phyloP scores from a whole-genome alignment of 2,329 filamentous ascomycete species.

The Metarhizium rileyi region DNA sequence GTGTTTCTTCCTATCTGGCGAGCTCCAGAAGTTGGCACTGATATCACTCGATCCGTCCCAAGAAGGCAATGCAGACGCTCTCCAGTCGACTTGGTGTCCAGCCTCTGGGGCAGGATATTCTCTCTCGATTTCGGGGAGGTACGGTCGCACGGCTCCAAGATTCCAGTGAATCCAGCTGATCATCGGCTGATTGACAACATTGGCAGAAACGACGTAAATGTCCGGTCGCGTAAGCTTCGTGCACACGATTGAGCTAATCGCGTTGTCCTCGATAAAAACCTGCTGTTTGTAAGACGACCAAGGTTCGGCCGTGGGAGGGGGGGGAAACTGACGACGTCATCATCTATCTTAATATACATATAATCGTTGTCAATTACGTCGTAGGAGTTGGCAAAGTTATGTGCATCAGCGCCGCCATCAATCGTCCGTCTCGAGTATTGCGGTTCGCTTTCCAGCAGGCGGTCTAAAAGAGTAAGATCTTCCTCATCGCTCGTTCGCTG shows the following conservation, averaged over 20 bases:
- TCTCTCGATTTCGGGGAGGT: conserved; percentile 36
- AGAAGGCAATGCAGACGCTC: conserved; percentile 25
- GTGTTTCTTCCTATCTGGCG: conserved; percentile 30
- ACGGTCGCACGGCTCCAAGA: conserved; percentile 40
- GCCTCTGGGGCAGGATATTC: conserved; percentile 17
- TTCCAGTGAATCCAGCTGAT: conserved; percentile 45
- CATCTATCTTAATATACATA: conserved; percentile 29
- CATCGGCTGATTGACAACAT: conserved; percentile 46
- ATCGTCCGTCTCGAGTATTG: conserved; percentile 28
- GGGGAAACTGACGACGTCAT: conserved; percentile 25
- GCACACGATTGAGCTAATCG: conserved; percentile 42
- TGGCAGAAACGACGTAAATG: conserved; percentile 42
- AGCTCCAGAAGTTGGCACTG: conserved; percentile 20
- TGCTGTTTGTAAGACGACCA: conserved; percentile 7
- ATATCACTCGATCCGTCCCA: conserved; percentile 22
- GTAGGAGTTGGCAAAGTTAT: conserved; percentile 30
- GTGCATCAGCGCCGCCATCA: conserved; percentile 19
- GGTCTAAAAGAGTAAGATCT: conserved; percentile 28
- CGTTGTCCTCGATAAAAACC: conserved; percentile 28
- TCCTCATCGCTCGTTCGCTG: conserved; percentile 26
- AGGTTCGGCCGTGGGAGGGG: no score
- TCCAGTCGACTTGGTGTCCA: conserved; percentile 23
- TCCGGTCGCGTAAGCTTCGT: conserved; percentile 41
- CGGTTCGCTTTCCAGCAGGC: conserved; percentile 23
- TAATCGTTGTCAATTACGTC: conserved; percentile 36